Percentiles rank a stretch among this genome's conserved stretches.
These are phyloP conservation scores for Metarhizium brunneum DNA, from an alignment of 2,329 filamentous ascomycete species.

Conservation along the genomic window DNA sequence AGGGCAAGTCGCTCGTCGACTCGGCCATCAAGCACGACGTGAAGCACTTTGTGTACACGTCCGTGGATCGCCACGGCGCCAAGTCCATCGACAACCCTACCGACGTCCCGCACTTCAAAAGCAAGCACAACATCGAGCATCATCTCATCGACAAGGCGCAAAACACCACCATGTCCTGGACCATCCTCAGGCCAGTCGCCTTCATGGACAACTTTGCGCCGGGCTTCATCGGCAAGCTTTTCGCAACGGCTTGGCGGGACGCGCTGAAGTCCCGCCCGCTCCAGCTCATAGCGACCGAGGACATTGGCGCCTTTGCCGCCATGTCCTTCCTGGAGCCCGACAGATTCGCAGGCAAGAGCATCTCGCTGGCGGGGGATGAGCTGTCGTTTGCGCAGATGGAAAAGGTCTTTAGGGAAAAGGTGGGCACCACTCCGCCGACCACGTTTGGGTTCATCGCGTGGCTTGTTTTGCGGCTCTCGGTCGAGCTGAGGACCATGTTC, in stretches of 20 bases:
- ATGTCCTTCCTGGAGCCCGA: slow-evolving; percentile 23
- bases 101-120: slow-evolving; percentile 48
- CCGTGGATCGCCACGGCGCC: slow-evolving; percentile 50
- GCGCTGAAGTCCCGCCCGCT: slow-evolving; percentile 17
- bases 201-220: slow-evolving; percentile 31
- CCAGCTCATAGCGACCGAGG: slow-evolving; percentile 20
- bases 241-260: slow-evolving; percentile 22
- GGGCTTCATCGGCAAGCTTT: slow-evolving; percentile 18
- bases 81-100: slow-evolving; percentile 41
- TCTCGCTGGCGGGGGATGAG: slow-evolving; percentile 33
- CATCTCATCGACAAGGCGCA: slow-evolving; percentile 39
- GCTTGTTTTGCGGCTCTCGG: slow-evolving; percentile 17
- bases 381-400: slow-evolving; percentile 22
- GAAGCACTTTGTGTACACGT: slow-evolving; percentile 51
- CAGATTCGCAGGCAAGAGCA: slow-evolving; percentile 18
- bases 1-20: slow-evolving; percentile 48
- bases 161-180: slow-evolving; percentile 22
- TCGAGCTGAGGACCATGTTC: slow-evolving; percentile 27
- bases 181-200: slow-evolving; percentile 27
- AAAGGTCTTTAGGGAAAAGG: slow-evolving; percentile 21
- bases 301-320: slow-evolving; percentile 30
- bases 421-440: slow-evolving; percentile 18
- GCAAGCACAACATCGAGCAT: slow-evolving; percentile 51
- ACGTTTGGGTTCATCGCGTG: slow-evolving; percentile 20
- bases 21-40: slow-evolving; percentile 44